Evolutionary conservation across 2,329 filamentous ascomycete species (phyloP).

Genomic region (Xylaria sp.): DNA sequence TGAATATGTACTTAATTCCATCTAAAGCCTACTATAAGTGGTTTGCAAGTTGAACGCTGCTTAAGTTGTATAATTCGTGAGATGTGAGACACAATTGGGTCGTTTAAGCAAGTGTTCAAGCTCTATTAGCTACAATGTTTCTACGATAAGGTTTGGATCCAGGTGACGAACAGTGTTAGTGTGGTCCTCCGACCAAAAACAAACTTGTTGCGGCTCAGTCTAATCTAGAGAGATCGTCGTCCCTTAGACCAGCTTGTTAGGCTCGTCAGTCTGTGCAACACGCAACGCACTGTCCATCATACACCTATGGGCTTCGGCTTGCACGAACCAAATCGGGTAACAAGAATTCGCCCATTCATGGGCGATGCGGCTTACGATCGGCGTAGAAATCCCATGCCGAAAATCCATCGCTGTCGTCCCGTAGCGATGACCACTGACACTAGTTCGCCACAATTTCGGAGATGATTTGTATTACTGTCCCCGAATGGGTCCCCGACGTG

Average conservation of each 20-base stretch:
- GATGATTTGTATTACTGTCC: not conserved
- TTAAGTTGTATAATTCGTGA: too few relatives aligned
- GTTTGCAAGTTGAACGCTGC: too few relatives aligned
- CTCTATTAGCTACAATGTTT: too few relatives aligned
- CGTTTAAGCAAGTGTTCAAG: too few relatives aligned
- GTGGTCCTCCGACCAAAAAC: too few relatives aligned
- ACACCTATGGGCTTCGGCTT: not conserved
- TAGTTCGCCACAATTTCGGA: conserved; percentile 2
- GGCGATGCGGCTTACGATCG: not conserved
- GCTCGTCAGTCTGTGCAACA: not conserved
- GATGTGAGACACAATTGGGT: too few relatives aligned
- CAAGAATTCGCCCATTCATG: not conserved
- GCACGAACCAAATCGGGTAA: not conserved
- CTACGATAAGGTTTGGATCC: too few relatives aligned
- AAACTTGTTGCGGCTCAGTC: too few relatives aligned
- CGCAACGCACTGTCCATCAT: not conserved
- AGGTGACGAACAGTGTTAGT: too few relatives aligned
- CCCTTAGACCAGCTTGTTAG: not conserved
- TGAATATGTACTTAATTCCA: too few relatives aligned
- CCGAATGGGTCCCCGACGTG: conserved; percentile 14
- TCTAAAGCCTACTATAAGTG: too few relatives aligned
- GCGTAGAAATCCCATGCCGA: conserved; percentile 1
- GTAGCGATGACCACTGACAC: not conserved
- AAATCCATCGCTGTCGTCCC: not conserved
- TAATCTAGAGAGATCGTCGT: too few relatives aligned